Base-by-base conservation (phyloP, 192 early-diverging fungal species). In the Backusella psychrophila region DNA sequence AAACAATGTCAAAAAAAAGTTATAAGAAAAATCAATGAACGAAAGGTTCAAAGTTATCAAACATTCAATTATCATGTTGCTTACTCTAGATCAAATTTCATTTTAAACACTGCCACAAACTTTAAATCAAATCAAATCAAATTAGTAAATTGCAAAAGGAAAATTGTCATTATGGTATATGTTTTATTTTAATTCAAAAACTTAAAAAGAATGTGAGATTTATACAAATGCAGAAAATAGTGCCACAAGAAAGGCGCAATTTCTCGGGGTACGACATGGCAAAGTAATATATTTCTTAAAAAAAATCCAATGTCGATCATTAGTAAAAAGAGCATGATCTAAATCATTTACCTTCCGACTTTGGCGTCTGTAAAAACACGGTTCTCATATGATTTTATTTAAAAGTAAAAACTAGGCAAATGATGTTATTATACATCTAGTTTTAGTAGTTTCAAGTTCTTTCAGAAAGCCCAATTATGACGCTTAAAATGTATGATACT, bases 241-340 rank as follows among this genome's bases (percentile, higher is more conserved):
- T 56, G 11, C 53, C 3, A 63, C 56, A 4, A 63, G 6, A 29
- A 3, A 11, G 26, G 23, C 12, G 6, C 56, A 63, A 26, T 63
- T 63, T 63, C 23, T 29, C 46, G 26, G 9, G 21, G 53, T 59
- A 59, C 46, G 19, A 49, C 53, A 59, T 59, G 53, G 17, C 9
- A 3, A 53, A 56, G 21, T 56, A 21, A 9, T 3, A 9, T 3
- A 56, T 53, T 21, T 9, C 8, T 33, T 33, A 56, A 56, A 53
- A 59, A 63, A 63, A 63, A 63, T 12, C 26, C 23, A 63, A 63
- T 63, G 56, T 63, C 56, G 56, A 63, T 63, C 56, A 23, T 63
- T 29, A 9, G 21, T 63, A 63, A 63, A 26, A 63, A 26, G 26
- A 63, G 11, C 56, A 29, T 63, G 56, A 63, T 14, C 11, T 1